Evolutionary conservation across 345 rosid species (phyloP), one percentile per base, ranked within the genome.

Genomic region (Gossypium turneri): DNA sequence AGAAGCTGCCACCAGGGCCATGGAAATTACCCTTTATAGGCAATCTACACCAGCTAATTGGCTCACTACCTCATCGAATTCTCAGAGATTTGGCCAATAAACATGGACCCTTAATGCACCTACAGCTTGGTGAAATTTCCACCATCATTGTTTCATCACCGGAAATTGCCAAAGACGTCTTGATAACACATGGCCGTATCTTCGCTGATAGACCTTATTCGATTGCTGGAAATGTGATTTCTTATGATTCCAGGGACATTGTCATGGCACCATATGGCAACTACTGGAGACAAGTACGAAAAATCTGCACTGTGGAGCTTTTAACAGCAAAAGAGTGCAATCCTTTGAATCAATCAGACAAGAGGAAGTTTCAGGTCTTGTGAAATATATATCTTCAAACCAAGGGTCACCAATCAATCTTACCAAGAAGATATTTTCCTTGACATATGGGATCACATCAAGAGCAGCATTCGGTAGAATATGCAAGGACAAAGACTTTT

Each of bases 51-150:
- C 29, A 57, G 15, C 61, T 57, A 20, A n/a, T n/a, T 7, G 61
- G 61, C 29, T 10, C 29, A 57, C 61, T 20, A 20, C 61, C 61
- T 22, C 29, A 57, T 11, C 29, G 10, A 22, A 57, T 57, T 57
- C 61, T 57, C 12, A 57, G 15, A 57, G 61, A 22, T 22, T 22
- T 22, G 27, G 61, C 61, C 61, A 57, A 57, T 22, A 13, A 57
- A 57, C 61, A 57, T 10, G 61, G 61, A 57, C 61, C 61, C 61
- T 20, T 57, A 22, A 57, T 57, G 61, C 27, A 57, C 61, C 61
- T 57, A 20, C 61, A 57, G 15, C 61, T 57, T 19, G 61, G 61
- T 3, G 61, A 57, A 57, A 10, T 57, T 9, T 57, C 61, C 13
- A 57, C 27, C 61, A 3, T 57, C 29, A 27, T 57, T 19, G 61